These are phyloP conservation scores for Cercophora scortea DNA, from an alignment of 495 filamentous ascomycete species.

Conservation along the genomic window DNA sequence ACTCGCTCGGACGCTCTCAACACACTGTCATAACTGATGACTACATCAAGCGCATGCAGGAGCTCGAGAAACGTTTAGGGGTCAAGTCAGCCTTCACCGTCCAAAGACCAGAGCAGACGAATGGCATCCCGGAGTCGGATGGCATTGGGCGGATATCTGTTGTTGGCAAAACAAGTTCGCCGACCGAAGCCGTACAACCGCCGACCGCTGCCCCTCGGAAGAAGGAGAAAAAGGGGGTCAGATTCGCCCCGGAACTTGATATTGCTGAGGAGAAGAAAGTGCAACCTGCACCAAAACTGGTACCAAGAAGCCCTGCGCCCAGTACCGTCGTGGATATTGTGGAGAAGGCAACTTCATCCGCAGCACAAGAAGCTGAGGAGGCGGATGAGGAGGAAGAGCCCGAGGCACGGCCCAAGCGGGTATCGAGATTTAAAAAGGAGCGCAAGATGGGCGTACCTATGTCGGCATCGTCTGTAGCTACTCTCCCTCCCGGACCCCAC, in stretches of 20 bases:
- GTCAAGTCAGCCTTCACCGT: slow-evolving; percentile 33
- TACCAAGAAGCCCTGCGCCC: slow-evolving; percentile 24
- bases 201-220: background rate
- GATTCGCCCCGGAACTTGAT: slow-evolving; percentile 69
- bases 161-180: background rate
- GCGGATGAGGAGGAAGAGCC: slow-evolving; percentile 15
- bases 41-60: slow-evolving; percentile 71
- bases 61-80: slow-evolving; percentile 67
- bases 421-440: slow-evolving; percentile 41
- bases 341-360: slow-evolving; percentile 29
- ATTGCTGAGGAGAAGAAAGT: slow-evolving; percentile 41
- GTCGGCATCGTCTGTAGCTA: background rate
- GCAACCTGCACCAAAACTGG: slow-evolving; percentile 21
- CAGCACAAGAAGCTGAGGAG: slow-evolving; percentile 21
- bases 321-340: slow-evolving; percentile 44
- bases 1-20: slow-evolving; percentile 62
- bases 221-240: slow-evolving; percentile 68
- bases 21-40: slow-evolving; percentile 56
- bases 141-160: slow-evolving; percentile 17
- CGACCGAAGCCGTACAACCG: background rate
- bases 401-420: slow-evolving; percentile 25
- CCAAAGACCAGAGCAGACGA: slow-evolving; percentile 1
- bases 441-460: slow-evolving; percentile 8
- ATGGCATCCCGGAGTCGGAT: slow-evolving; percentile 8
- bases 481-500: slow-evolving; percentile 23